phyloP scores from a whole-genome alignment of 2,329 filamentous ascomycete species.

The Penicillium sp. region DNA sequence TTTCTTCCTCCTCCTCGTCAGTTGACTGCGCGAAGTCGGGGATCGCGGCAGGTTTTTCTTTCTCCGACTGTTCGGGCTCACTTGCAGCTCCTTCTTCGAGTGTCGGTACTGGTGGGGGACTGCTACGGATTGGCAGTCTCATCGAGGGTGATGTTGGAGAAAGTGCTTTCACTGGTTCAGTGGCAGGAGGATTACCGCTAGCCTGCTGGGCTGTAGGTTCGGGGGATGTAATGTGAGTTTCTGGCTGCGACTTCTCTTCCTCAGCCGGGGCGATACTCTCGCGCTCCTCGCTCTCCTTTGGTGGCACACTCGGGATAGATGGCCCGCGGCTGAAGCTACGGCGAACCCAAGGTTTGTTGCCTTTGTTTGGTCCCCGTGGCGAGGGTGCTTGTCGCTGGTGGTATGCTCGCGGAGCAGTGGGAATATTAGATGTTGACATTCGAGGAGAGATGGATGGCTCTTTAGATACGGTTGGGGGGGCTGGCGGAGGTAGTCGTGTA shows the following conservation, averaged over 20 bases:
- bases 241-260: conserved; percentile 25
- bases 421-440: conserved; percentile 41
- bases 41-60: conserved; percentile 27
- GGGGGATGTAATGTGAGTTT: conserved; percentile 10
- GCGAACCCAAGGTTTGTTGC: conserved; percentile 45
- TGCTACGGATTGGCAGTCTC: conserved; percentile 20
- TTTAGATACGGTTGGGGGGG: conserved; percentile 34
- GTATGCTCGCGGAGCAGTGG: conserved; percentile 48
- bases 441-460: conserved; percentile 42
- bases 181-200: conserved; percentile 4
- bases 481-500: conserved; percentile 28
- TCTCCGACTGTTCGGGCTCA: conserved; percentile 1
- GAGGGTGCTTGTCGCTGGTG: conserved; percentile 36
- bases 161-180: conserved; percentile 4
- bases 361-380: conserved; percentile 38
- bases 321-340: conserved; percentile 38
- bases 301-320: conserved; percentile 19
- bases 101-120: conserved; percentile 8
- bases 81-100: conserved; percentile 5
- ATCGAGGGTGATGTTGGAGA: conserved; percentile 17
- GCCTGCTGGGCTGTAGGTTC: conserved; percentile 2
- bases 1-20: conserved; percentile 53
- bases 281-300: conserved; percentile 39
- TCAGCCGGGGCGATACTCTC: conserved; percentile 21
- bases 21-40: conserved; percentile 41